Evolutionary conservation across 176 grass and related monocot species (phyloP).

Genomic region (Cocos nucifera): DNA sequence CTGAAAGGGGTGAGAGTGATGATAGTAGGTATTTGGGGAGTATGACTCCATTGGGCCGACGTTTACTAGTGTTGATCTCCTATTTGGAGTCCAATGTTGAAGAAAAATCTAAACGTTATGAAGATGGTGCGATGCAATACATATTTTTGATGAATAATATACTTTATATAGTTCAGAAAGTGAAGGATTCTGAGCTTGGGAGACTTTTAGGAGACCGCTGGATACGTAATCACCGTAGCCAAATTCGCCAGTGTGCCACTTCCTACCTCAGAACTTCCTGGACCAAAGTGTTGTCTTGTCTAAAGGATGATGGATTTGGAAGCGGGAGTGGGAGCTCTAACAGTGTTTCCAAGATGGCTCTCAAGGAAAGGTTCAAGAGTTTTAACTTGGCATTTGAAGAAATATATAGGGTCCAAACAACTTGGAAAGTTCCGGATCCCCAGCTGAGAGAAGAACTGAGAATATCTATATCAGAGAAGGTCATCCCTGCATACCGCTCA

Average conservation of each 20-base stretch:
- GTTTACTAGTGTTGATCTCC: constrained; percentile 56
- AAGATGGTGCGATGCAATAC: constrained; percentile 68
- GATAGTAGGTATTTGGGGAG: constrained; percentile 49
- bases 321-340: constrained; percentile 47
- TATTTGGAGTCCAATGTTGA: constrained; percentile 91
- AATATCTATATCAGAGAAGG: constrained; percentile 91
- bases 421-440: constrained; percentile 84
- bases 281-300: constrained; percentile 76
- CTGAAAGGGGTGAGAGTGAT: constrained; percentile 27
- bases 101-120: constrained; percentile 84
- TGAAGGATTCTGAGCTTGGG: constrained; percentile 83
- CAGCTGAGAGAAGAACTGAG: constrained; percentile 88
- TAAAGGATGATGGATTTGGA: constrained; percentile 70
- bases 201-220: constrained; percentile 85
- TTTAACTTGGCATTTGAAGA: constrained; percentile 93
- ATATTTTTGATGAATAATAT: constrained; percentile 99
- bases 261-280: constrained; percentile 82
- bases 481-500: constrained; percentile 89
- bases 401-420: constrained; percentile 67
- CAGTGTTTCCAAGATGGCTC: constrained; percentile 47
- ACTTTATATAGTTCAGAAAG: constrained; percentile 73
- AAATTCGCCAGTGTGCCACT: constrained; percentile 76
- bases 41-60: constrained; percentile 54
- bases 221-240: constrained; percentile 56
- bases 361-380: constrained; percentile 88